phyloP scores from a whole-genome alignment of 176 grass and related monocot genomes.

The Juncus inflexus region DNA sequence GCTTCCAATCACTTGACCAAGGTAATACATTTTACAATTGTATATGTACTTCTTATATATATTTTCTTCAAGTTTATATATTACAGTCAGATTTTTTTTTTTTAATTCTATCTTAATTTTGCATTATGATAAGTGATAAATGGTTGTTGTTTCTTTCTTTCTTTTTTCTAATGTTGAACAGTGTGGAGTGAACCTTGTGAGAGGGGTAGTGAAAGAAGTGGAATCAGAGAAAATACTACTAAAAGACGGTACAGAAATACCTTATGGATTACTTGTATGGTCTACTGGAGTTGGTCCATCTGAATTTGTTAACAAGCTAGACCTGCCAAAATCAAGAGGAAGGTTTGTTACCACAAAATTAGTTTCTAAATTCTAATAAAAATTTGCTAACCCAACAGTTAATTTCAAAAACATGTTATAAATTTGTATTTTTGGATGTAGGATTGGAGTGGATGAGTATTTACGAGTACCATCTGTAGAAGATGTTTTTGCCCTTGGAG shows the following conservation, averaged over 20 bases:
- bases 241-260: slow-evolving; percentile 60
- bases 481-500: slow-evolving; percentile 85
- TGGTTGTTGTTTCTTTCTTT: too few species aligned
- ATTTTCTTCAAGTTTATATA: background rate
- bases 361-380: background rate
- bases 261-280: slow-evolving; percentile 82
- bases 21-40: slow-evolving; percentile 27
- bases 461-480: slow-evolving; percentile 61
- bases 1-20: slow-evolving; percentile 76
- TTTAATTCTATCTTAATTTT: background rate
- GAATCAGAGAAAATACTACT: slow-evolving; percentile 46
- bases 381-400: background rate
- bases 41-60: background rate
- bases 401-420: background rate
- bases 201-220: slow-evolving; percentile 76
- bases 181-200: slow-evolving; percentile 73
- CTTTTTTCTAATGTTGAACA: slow-evolving; percentile 19
- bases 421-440: background rate
- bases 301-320: slow-evolving; percentile 48
- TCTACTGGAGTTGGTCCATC: slow-evolving; percentile 89
- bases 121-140: background rate
- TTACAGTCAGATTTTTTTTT: too few species aligned
- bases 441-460: slow-evolving; percentile 85
- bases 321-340: slow-evolving; percentile 62
- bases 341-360: slow-evolving; percentile 8